Evolutionary conservation across 306 rosid genomes (phyloP).

Genomic region (Sindora glabra): DNA sequence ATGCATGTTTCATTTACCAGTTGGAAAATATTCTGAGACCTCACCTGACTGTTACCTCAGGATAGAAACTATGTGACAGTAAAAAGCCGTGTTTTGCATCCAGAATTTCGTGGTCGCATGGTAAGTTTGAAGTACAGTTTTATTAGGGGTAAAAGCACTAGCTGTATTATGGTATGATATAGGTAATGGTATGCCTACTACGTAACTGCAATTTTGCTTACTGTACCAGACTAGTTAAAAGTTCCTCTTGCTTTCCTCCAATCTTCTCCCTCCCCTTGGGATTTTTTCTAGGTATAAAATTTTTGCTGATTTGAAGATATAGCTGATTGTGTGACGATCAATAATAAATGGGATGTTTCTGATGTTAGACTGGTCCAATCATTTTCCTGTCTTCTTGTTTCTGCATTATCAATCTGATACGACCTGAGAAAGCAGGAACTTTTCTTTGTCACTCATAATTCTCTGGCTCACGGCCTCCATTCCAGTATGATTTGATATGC

Average conservation of each 20-base stretch:
- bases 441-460: not conserved
- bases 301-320: not conserved
- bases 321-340: not conserved
- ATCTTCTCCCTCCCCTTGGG: not conserved
- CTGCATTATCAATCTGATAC: not conserved
- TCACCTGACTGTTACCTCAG: constrained; percentile 42
- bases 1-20: not conserved
- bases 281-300: not conserved
- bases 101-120: constrained; percentile 99
- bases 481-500: not conserved
- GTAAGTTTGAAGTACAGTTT: constrained; percentile 38
- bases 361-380: not conserved
- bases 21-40: constrained; percentile 6
- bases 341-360: not conserved
- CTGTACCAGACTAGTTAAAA: no score
- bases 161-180: not conserved
- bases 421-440: not conserved
- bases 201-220: no score
- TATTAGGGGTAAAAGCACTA: not conserved
- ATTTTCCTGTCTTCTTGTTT: not conserved
- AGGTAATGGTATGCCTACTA: no score
- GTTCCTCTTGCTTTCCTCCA: not conserved
- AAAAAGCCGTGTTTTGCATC: constrained; percentile 72
- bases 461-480: not conserved
- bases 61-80: constrained; percentile 73